Conservation (phyloP, 768 basidiomycete genomes). For the Leucocoprinus sp. region DNA sequence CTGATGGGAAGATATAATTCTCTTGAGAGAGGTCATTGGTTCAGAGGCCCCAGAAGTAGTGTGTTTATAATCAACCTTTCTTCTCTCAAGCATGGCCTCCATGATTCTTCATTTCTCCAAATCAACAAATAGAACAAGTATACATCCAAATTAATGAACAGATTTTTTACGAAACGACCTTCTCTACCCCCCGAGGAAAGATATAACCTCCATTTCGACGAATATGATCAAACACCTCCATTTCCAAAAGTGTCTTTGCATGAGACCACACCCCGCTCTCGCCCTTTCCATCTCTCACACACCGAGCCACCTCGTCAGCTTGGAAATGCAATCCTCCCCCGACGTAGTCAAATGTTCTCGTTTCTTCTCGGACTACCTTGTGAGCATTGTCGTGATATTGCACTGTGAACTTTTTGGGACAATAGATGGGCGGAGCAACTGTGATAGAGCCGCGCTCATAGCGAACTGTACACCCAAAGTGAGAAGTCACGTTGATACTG, state of each 20-base stretch:
- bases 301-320: constrained; percentile 82
- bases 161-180: constrained; percentile 27
- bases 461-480: constrained; percentile 57
- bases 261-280: constrained; percentile 73
- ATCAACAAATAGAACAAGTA: too few species aligned
- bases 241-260: constrained; percentile 71
- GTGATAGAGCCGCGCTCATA: constrained; percentile 67
- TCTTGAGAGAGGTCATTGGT: too few species aligned
- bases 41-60: too few species aligned
- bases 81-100: too few species aligned
- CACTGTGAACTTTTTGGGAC: constrained; percentile 58
- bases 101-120: too few species aligned
- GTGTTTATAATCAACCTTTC: too few species aligned
- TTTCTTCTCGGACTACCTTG: constrained; percentile 42
- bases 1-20: too few species aligned
- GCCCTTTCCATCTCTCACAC: constrained; percentile 61
- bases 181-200: constrained; percentile 58
- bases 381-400: constrained; percentile 43
- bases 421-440: constrained; percentile 58
- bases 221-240: constrained; percentile 84
- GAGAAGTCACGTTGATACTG: constrained; percentile 46
- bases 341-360: constrained; percentile 44
- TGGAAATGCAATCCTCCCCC: constrained; percentile 80
- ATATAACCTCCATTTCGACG: constrained; percentile 60
- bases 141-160: too few species aligned